These are phyloP conservation scores for Globisporangium spiculum DNA, from an alignment of 352 stramenopile genomes.

Conservation along the genomic window DNA sequence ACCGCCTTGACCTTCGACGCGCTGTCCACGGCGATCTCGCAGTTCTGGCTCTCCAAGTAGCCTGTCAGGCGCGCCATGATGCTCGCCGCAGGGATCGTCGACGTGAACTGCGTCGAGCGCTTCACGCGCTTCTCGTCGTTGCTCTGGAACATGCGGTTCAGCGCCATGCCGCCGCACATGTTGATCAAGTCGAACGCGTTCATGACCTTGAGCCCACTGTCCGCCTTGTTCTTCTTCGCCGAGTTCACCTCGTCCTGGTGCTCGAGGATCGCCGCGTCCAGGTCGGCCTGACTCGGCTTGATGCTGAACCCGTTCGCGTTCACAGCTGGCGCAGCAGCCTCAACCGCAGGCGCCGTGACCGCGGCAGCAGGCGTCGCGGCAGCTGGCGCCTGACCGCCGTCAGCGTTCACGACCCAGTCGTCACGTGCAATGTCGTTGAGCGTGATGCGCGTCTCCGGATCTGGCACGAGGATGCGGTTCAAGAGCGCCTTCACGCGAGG, in stretches of 20 bases:
- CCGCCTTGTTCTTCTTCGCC: constrained; percentile 63
- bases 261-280: constrained; percentile 80
- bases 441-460: constrained; percentile 85
- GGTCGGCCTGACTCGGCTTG: constrained; percentile 81
- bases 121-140: constrained; percentile 87
- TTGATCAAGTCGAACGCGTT: constrained; percentile 93
- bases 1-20: constrained; percentile 83
- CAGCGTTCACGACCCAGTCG: constrained; percentile 83
- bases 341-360: constrained; percentile 14
- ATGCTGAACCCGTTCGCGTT: constrained; percentile 22
- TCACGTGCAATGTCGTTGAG: constrained; percentile 90
- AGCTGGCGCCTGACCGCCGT: constrained; percentile 14
- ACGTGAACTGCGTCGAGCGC: constrained; percentile 85
- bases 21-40: constrained; percentile 79
- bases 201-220: constrained; percentile 79
- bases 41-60: constrained; percentile 77
- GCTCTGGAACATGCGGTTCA: constrained; percentile 90
- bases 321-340: not conserved
- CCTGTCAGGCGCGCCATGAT: constrained; percentile 73
- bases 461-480: constrained; percentile 91
- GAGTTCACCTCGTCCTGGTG: constrained; percentile 75
- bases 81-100: constrained; percentile 70
- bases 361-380: not conserved
- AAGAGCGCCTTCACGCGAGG: constrained; percentile 86
- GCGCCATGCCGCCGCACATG: constrained; percentile 88